A percentile compares a stretch with the other conserved stretches of the same genome.
These are phyloP conservation scores for Boletus mariae DNA, from an alignment of 1,284 basidiomycete species.

Conservation along the genomic window DNA sequence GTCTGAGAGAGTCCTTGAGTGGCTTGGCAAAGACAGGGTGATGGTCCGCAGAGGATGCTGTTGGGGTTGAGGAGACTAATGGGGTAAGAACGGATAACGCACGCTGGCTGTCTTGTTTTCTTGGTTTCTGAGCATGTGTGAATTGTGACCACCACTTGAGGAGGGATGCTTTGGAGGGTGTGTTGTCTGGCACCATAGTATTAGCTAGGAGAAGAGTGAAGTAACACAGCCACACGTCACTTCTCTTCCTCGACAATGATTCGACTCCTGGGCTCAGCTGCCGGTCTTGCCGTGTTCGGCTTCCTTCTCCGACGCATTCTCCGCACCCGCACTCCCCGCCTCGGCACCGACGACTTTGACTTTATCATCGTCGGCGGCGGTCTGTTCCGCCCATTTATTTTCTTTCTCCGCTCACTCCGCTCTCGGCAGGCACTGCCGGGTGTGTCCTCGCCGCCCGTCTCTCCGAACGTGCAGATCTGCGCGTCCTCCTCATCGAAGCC, in stretches of 20 bases:
- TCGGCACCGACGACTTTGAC: slow-evolving; percentile 46
- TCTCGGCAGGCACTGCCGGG: slow-evolving; percentile 57
- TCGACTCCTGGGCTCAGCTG: not conserved
- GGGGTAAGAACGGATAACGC: slow-evolving; percentile 13
- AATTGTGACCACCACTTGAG: slow-evolving; percentile 85
- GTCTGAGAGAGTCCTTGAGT: slow-evolving; percentile 78
- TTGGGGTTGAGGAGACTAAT: slow-evolving; percentile 10
- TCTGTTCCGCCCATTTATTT: slow-evolving; percentile 21
- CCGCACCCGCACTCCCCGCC: not conserved
- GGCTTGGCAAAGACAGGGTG: slow-evolving; percentile 83
- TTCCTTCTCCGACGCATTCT: slow-evolving; percentile 9
- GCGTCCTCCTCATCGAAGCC: slow-evolving; percentile 62
- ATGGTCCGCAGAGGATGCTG: slow-evolving; percentile 29
- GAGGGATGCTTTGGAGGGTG: slow-evolving; percentile 58
- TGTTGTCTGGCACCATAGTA: slow-evolving; percentile 27
- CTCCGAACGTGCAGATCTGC: slow-evolving; percentile 53
- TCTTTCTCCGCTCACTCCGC: not conserved
- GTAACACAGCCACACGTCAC: not conserved
- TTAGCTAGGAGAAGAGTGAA: not conserved
- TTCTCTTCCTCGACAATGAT: not conserved
- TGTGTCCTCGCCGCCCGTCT: slow-evolving; percentile 65
- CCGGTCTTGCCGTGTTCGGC: slow-evolving; percentile 1
- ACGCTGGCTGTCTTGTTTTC: slow-evolving; percentile 45
- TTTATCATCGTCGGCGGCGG: slow-evolving; percentile 65
- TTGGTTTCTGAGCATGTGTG: slow-evolving; percentile 55